A percentile compares a stretch with the other conserved stretches of the same genome.
Evolutionary conservation across 148 eudicot genomes (phyloP).

Genomic region (Fagopyrum tataricum): DNA sequence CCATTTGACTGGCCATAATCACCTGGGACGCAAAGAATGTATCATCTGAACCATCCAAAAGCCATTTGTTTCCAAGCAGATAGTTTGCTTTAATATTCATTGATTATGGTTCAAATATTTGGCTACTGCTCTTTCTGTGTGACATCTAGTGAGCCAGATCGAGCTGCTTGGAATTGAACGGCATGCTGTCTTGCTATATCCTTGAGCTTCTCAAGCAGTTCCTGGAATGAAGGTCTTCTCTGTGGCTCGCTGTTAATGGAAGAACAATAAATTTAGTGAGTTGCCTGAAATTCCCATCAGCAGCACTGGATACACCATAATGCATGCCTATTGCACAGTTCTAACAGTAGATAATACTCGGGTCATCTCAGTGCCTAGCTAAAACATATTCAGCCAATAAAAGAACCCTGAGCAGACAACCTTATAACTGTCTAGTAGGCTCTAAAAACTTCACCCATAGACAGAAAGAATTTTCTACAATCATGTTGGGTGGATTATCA

Average conservation of each 20-base stretch:
- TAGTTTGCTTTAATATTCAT: not conserved
- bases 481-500: no score
- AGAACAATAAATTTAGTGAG: not conserved
- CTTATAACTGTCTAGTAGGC: not conserved
- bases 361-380: not conserved
- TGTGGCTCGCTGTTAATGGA: slow-evolving; percentile 59
- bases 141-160: slow-evolving; percentile 37
- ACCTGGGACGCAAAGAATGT: slow-evolving; percentile 2
- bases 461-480: no score
- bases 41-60: not conserved
- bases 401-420: not conserved
- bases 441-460: not conserved
- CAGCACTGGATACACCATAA: not conserved
- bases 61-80: not conserved
- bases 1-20: slow-evolving; percentile 10
- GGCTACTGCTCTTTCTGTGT: slow-evolving; percentile 55
- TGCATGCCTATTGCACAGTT: not conserved
- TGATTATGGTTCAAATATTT: slow-evolving; percentile 12
- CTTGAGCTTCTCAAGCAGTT: slow-evolving; percentile 73
- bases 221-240: slow-evolving; percentile 75
- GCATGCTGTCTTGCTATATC: slow-evolving; percentile 60
- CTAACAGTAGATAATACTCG: not conserved
- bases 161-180: slow-evolving; percentile 53
- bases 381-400: not conserved
- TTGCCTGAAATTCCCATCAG: not conserved